Evolutionary conservation across 202 grass and related monocot species (phyloP), one percentile per base, ranked within the genome.

Genomic region (Eragrostis tef): DNA sequence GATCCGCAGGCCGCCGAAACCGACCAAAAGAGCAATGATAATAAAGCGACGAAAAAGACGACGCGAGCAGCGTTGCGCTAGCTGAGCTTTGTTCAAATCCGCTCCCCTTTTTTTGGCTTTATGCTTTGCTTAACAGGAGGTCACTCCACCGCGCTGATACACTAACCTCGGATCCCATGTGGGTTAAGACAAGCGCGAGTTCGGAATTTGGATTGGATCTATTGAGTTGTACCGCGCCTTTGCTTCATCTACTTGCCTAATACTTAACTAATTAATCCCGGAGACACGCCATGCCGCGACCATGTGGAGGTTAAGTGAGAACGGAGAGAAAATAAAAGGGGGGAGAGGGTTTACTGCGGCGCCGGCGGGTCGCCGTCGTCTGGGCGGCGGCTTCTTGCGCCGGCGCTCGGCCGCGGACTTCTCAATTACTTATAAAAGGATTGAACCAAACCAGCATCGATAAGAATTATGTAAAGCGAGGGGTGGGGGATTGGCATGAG

Each of bases 1-100:
- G 77, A 74, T 58, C 69, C 70, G 50, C 47, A 12, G 12, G 60
- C 61, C 50, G 42, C 26, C 51, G 53, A 62, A 86, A 67, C 11
- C 42, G 58, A 74, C 74, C 79, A 69, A 83, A 83, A 79, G 15
- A 74, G 79, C 83, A 89, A 83, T 83, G 79, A 79, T 69, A 79
- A 62, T 58, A 90, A 90, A 75, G 74, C 75, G 80, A 83, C 26
- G 80, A 43, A 6, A 54, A 42, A 42, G 0, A 56, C 29, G 22
- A 39, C 34, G 48, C 47, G 41, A 22, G 22, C 49, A 5, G 70
- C 20, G n/a, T 14, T 61, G 58, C 63, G 53, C 53, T 57, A 7
- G 53, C 65, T 65, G 65, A 16, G 77, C 67, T 13, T 16, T 29
- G 44, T 86, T 86, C 53, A n/a, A 79, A 90, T 67, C 64, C 41